phyloP scores from a whole-genome alignment of 1,284 basidiomycete genomes.

The Inonotus hispidus region DNA sequence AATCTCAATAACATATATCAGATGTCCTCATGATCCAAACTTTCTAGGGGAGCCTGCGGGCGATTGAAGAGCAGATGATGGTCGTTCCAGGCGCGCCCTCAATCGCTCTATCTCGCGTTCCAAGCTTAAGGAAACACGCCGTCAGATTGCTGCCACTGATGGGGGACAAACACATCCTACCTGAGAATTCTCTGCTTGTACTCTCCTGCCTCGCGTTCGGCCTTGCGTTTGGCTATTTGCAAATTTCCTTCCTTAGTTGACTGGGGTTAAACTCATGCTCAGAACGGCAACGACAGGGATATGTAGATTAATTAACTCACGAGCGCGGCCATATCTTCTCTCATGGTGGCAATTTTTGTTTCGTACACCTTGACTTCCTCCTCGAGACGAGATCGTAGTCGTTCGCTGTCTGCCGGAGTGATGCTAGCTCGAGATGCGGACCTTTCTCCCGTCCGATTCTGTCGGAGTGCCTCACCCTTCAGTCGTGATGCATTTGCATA shows the following conservation, averaged over 20 bases:
- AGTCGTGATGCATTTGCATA: constrained; percentile 61
- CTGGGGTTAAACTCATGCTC: constrained; percentile 32
- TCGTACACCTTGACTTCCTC: constrained; percentile 60
- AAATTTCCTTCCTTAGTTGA: constrained; percentile 66
- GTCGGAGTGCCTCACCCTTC: constrained; percentile 43
- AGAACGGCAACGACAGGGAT: background rate
- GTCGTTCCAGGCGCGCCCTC: constrained; percentile 55
- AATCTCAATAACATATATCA: background rate
- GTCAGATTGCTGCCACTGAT: constrained; percentile 8
- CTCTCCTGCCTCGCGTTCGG: constrained; percentile 70
- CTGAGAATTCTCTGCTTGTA: constrained; percentile 64
- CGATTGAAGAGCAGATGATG: constrained; percentile 30
- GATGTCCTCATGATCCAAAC: constrained; percentile 23
- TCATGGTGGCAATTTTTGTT: constrained; percentile 47
- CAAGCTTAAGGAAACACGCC: constrained; percentile 38
- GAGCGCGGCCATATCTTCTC: constrained; percentile 53
- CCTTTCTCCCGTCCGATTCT: constrained; percentile 49
- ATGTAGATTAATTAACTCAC: constrained; percentile 32
- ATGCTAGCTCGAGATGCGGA: constrained; percentile 46
- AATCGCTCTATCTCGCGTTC: constrained; percentile 68
- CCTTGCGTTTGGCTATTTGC: constrained; percentile 65
- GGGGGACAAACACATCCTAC: constrained; percentile 35
- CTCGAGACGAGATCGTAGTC: constrained; percentile 54
- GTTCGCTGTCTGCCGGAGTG: constrained; percentile 55
- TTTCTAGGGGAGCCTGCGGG: constrained; percentile 32